Conservation (phyloP, 140 eudicot genomes). For the Erigeron philadelphicus region DNA sequence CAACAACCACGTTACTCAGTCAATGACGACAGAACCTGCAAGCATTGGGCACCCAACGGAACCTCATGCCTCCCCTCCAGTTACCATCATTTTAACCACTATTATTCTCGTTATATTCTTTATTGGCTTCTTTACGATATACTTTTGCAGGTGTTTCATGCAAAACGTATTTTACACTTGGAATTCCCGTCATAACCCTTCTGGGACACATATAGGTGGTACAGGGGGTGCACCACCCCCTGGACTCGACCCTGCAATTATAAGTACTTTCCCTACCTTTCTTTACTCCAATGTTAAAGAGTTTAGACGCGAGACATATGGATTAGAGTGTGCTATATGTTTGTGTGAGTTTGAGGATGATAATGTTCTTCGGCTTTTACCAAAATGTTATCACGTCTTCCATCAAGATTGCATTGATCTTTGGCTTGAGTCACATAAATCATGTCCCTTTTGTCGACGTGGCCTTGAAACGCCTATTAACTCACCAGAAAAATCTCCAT, state of each 20-base stretch:
- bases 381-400: slow-evolving; percentile 69
- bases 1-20: slow-evolving; percentile 22
- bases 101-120: slow-evolving; percentile 51
- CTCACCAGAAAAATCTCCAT: slow-evolving; percentile 33
- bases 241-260: slow-evolving; percentile 58
- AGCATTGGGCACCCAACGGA: slow-evolving; percentile 34
- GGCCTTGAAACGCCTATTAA: slow-evolving; percentile 35
- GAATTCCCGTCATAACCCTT: slow-evolving; percentile 44
- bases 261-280: slow-evolving; percentile 64
- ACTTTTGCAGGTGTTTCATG: slow-evolving; percentile 69
- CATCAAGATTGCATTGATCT: slow-evolving; percentile 87
- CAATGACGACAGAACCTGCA: slow-evolving; percentile 42
- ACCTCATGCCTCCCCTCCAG: slow-evolving; percentile 38
- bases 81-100: slow-evolving; percentile 59
- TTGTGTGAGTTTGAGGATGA: slow-evolving; percentile 56
- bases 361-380: slow-evolving; percentile 51
- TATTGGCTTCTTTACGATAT: slow-evolving; percentile 59
- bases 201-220: slow-evolving; percentile 31
- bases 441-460: slow-evolving; percentile 85
- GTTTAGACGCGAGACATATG: slow-evolving; percentile 50
- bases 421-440: slow-evolving; percentile 72
- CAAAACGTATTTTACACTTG: slow-evolving; percentile 45
- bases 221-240: background rate
- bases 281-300: slow-evolving; percentile 57
- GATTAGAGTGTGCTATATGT: slow-evolving; percentile 89